Base-by-base conservation (phyloP, 202 grass and related monocot genomes). In the Carex arenaria region DNA sequence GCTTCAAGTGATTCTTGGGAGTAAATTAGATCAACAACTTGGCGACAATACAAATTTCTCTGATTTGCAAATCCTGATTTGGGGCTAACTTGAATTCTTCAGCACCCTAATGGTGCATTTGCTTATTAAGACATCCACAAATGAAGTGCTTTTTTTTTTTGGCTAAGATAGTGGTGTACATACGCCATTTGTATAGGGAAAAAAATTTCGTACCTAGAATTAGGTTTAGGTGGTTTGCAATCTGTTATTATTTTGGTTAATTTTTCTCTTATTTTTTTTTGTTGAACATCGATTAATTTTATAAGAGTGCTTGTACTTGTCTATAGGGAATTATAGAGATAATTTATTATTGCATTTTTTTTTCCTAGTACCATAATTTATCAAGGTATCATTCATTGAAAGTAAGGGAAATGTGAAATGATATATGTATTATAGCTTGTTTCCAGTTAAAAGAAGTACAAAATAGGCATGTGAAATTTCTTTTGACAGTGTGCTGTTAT, bases 1-100 rank as follows among this genome's bases (percentile, higher is more conserved):
- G 31, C 59, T 73, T 92, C 81, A 34, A 87, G 86, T 82, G 81
- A 89, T 57, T 82, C 62, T 64, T 67, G 80, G 62, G 80, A 82
- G 47, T 69, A 79, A 79, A 81, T 52, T 51, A 82, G 12, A 68
- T 69, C 42, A 67, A 81, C 79, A 81, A 81, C 79, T 66, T 31
- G 79, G 43, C 43, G 40, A 65, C 62, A 81, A 68, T 56, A 82
- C 80, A 38, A 55, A 66, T 54, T 53, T 34, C 18, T 68, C 64
- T 66, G 17, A 51, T 64, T 64, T 63, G 40, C 10, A 66, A 67
- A 52, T 81, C 59, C 19, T 65, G 67, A 81, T 82, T 87, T 76
- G 45, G 67, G 57, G 63, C 67, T 77, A 78, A 77, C 40, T 61
- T 76, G 67, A 87, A 77, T 72, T 42, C 63, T 15, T 57, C 10